Percentiles rank a stretch among this genome's conserved stretches.
These are phyloP conservation scores for Aureobasidium lini DNA, from an alignment of 2,329 filamentous ascomycete species.

Conservation along the genomic window DNA sequence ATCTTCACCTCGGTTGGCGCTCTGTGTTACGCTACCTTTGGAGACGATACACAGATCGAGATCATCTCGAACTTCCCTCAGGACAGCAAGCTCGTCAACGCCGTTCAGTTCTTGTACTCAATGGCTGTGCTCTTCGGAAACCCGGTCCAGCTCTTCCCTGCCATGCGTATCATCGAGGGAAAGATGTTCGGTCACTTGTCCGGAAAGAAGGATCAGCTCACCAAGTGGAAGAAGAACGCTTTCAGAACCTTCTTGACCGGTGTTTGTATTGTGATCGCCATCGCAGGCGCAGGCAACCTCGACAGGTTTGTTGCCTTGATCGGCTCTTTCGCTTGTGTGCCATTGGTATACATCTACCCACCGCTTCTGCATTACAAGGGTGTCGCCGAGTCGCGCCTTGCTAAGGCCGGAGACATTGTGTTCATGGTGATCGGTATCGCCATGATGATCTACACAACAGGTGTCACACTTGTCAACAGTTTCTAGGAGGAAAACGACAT, in stretches of 20 bases:
- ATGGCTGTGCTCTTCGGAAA: slow-evolving; percentile 65
- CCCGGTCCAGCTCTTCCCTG: slow-evolving; percentile 68
- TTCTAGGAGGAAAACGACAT: background rate
- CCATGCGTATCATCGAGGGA: slow-evolving; percentile 63
- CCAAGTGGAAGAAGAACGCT: slow-evolving; percentile 71
- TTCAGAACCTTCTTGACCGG: slow-evolving; percentile 53
- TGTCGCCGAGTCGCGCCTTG: slow-evolving; percentile 49
- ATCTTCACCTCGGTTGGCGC: slow-evolving; percentile 66
- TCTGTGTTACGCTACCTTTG: slow-evolving; percentile 68
- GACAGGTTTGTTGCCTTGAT: slow-evolving; percentile 70
- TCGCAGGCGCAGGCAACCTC: slow-evolving; percentile 59
- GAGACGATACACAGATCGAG: slow-evolving; percentile 60
- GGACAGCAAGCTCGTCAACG: slow-evolving; percentile 62
- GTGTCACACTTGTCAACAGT: slow-evolving; percentile 46
- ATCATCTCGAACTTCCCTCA: slow-evolving; percentile 72
- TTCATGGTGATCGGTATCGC: slow-evolving; percentile 57
- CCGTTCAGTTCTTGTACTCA: slow-evolving; percentile 67
- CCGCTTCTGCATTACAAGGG: slow-evolving; percentile 63
- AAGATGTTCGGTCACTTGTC: slow-evolving; percentile 58
- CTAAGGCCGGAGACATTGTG: slow-evolving; percentile 52
- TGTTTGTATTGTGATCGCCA: slow-evolving; percentile 53
- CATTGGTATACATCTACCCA: slow-evolving; percentile 70
- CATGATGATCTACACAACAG: slow-evolving; percentile 66
- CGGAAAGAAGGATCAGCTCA: slow-evolving; percentile 55
- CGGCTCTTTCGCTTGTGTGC: slow-evolving; percentile 66